Evolutionary conservation across 768 basidiomycete genomes (phyloP).

Genomic region (Boletus sp.): DNA sequence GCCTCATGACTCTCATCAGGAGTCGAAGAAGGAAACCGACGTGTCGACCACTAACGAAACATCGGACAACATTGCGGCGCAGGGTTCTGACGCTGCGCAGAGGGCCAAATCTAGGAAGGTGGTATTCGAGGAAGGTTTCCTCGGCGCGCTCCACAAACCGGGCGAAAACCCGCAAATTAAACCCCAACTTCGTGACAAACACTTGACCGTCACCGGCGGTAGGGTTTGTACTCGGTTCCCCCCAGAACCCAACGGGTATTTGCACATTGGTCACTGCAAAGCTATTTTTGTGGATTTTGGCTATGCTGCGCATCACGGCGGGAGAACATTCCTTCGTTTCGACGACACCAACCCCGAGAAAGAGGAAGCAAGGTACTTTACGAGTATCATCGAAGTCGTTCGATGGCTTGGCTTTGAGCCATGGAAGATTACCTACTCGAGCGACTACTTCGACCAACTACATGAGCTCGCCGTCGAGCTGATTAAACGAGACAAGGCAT

Average conservation of each 20-base stretch:
- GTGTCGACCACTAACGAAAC: constrained; percentile 8
- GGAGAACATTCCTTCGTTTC: constrained; percentile 90
- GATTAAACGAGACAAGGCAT: constrained; percentile 88
- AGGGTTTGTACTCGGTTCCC: constrained; percentile 95
- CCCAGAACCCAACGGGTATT: constrained; percentile 96
- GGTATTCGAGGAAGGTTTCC: constrained; percentile 94
- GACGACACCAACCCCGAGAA: constrained; percentile 99
- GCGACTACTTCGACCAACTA: constrained; percentile 89
- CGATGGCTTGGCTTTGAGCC: constrained; percentile 98
- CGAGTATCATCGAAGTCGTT: constrained; percentile 92
- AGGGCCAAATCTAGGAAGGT: constrained; percentile 45
- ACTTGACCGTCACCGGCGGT: constrained; percentile 77
- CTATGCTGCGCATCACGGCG: constrained; percentile 93
- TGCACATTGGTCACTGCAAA: constrained; percentile 97
- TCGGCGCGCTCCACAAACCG: constrained; percentile 88
- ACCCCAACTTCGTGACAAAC: constrained; percentile 73
- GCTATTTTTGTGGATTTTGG: constrained; percentile 98
- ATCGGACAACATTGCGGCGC: constrained; percentile 22
- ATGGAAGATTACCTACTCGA: constrained; percentile 98
- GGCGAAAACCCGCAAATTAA: constrained; percentile 91
- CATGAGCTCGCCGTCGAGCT: constrained; percentile 86
- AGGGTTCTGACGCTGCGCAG: constrained; percentile 36
- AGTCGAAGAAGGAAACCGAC: constrained; percentile 46
- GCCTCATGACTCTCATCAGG: constrained; percentile 30
- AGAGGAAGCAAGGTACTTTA: constrained; percentile 94